phyloP scores from a whole-genome alignment of 1,284 basidiomycete genomes.

The Tilletia indica region DNA sequence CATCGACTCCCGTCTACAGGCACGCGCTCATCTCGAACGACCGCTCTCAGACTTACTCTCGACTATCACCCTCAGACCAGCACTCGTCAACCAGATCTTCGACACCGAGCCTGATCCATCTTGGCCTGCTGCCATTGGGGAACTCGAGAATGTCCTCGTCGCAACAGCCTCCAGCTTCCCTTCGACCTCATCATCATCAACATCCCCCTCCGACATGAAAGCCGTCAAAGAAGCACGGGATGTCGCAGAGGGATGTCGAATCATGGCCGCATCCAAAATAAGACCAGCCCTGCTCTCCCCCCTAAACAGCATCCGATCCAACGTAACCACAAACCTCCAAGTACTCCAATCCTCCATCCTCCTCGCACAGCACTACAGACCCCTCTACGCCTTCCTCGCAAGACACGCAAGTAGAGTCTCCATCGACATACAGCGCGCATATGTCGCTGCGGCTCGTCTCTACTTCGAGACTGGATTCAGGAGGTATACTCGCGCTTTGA shows the following conservation, averaged over 20 bases:
- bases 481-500: conserved; percentile 78
- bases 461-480: conserved; percentile 97
- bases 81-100: conserved; percentile 73
- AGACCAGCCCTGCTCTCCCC: conserved; percentile 80
- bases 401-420: conserved; percentile 79
- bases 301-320: conserved; percentile 75
- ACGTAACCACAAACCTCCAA: conserved; percentile 87
- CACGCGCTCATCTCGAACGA: conserved; percentile 78
- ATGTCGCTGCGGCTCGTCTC: conserved; percentile 75
- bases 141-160: conserved; percentile 74
- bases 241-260: conserved; percentile 77
- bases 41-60: conserved; percentile 76
- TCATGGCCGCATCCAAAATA: conserved; percentile 85
- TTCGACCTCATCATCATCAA: not conserved
- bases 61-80: conserved; percentile 78
- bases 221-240: conserved; percentile 78
- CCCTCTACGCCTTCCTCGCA: conserved; percentile 81
- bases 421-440: conserved; percentile 83
- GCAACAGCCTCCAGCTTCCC: conserved; percentile 52
- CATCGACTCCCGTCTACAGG: conserved; percentile 81
- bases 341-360: conserved; percentile 85
- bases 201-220: conserved; percentile 60
- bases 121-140: conserved; percentile 76
- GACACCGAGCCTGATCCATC: conserved; percentile 68
- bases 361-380: conserved; percentile 69